Evolutionary conservation across 2,329 filamentous ascomycete genomes (phyloP), one percentile per base, ranked within the genome.

Genomic region (Rugonectria rugulosa): DNA sequence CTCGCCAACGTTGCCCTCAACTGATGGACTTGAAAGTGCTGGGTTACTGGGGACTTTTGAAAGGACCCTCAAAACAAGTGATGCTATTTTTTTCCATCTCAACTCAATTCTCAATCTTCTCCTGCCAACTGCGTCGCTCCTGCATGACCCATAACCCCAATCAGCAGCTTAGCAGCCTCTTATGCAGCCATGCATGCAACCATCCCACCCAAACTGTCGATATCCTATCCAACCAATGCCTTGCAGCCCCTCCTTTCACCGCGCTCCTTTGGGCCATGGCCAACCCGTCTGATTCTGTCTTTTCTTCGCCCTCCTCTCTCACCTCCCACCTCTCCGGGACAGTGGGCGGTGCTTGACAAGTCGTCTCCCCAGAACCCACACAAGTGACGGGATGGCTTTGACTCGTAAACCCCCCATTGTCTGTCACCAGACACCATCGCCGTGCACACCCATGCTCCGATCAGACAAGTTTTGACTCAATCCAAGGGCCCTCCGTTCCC

Each of bases 251-350:
- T 37, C 38, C n/a, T 17, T 20, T 29, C 15, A 36, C 24, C 21
- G 40, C 34, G 34, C 26, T 45, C 23, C 23, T 5, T 2, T 10
- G n/a, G n/a, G n/a, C n/a, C n/a, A n/a, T n/a, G n/a, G n/a, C n/a
- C n/a, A n/a, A n/a, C n/a, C n/a, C n/a, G n/a, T n/a, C n/a, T n/a
- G n/a, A n/a, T n/a, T 8, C 31, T 27, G 32, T 37, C 20, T 26
- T 5, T 24, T 24, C 34, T 44, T 43, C 24, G 24, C 11, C 11
- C 24, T 7, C 24, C 11, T 27, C 24, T 27, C 11, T 27, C n/a
- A n/a, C n/a, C 42, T 62, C 59, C 49, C 56, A n/a, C 19, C 43
- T 55, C 55, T 59, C 49, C 14, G n/a, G n/a, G n/a, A n/a, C n/a
- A n/a, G n/a, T n/a, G n/a, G n/a, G n/a, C n/a, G 24, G 24, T 27